Evolutionary conservation across 164 flowering plant genomes (phyloP), one percentile per base, ranked within the genome.

Genomic region (Dillenia turbinata): DNA sequence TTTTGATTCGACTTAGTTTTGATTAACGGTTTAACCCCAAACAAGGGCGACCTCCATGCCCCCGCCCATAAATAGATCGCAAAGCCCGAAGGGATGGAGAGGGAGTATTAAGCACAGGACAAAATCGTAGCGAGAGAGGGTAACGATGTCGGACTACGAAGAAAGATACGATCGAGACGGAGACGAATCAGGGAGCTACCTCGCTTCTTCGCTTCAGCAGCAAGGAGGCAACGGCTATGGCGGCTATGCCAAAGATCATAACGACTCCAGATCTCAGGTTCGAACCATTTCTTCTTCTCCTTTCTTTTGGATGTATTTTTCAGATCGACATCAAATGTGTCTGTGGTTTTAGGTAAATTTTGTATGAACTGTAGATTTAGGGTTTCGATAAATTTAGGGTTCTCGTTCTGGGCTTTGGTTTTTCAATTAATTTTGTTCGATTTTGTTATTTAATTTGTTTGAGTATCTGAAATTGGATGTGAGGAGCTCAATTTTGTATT

Each of bases 101-200:
- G 33, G 5, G 3, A 5, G 33, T 26, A 5, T 2, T 26, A 26
- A 33, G 40, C 40, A 7, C 40, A 33, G 7, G 5, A 33, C 40
- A 5, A 49, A 16, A 44, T 10, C 15, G 45, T 8, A 7, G 17
- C 1, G 54, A 7, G 17, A 51, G 5, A 24, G 40, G 9, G 1
- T 26, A 10, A 59, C 46, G 49, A 86, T 86, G 92, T 56, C 84
- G 50, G 85, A 83, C 48, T 81, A 79, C 80, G 71, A 64, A 22
- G 81, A 66, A 26, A 73, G 82, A 47, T 81, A 81, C 78, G 88
- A 84, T 8, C 85, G 72, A 4, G 79, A 86, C 64, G 92, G 89
- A 44, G 71, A 69, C 7, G 83, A 86, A 43, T 71, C 65, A 16
- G 60, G 61, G 56, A 69, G 61, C 59, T 79, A 67, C 56, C 66